Evolutionary conservation across 768 basidiomycete genomes (phyloP), one percentile per base, ranked within the genome.

Genomic region (Boletus edulis): DNA sequence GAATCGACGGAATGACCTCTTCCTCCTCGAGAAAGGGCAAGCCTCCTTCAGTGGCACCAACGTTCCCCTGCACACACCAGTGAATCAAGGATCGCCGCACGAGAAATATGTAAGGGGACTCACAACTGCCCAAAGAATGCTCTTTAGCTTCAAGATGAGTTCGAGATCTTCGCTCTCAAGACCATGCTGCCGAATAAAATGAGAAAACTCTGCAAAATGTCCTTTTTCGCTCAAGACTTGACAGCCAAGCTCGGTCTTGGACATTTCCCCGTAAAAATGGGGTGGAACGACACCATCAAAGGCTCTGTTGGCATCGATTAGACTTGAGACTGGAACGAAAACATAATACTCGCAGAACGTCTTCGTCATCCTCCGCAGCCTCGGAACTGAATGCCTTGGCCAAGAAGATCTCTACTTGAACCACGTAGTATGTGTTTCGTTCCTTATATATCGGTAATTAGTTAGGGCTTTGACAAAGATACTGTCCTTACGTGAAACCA

Each of bases 261-360:
- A 88, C 82, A 98, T 91, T 71, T 98, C 96, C 20, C 96, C 96
- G 63, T 98, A 96, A 72, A 99, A 98, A 70, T 99, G 95, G 2
- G 90, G 85, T 3, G 96, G 97, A 13, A 94, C 91, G 12, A 87
- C 86, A 13, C 89, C 89, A 49, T 94, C 94, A 54, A 90, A 91
- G 18, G 81, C 79, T n/a, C 86, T 88, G 63, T 39, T 20, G 11
- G 20, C 5, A 37, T 51, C 29, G 29, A 58, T 52, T 31, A 59
- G 46, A 48, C 37, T 24, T 20, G 12, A 27, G 34, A n/a, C 35
- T 5, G 22, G 45, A 46, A 48, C 5, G 29, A 14, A 40, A 20
- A 45, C 17, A 54, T 13, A 31, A 34, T 24, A 73, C 76, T 62
- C 43, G 79, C 89, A 82, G 62, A 27, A 82, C 61, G 40, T 89